Evolutionary conservation across 83 land plant species (phyloP).

Genomic region (Thuja plicata): DNA sequence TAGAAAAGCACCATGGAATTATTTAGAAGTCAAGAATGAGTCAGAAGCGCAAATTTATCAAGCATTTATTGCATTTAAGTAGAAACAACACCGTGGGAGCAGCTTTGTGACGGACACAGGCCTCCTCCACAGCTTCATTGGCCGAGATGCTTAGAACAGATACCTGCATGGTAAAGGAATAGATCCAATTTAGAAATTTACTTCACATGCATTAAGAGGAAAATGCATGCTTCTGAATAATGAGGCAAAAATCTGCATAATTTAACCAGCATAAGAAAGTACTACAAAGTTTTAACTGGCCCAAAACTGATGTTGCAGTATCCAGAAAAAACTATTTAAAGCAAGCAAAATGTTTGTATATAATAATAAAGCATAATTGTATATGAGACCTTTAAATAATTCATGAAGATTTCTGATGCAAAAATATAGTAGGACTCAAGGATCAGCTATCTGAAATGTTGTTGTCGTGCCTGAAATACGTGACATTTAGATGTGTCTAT

Average conservation of each 20-base stretch:
- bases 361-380: background rate
- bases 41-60: background rate
- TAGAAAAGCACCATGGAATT: background rate
- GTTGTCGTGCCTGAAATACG: background rate
- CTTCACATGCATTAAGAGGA: background rate
- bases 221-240: background rate
- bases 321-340: background rate
- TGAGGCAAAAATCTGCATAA: background rate
- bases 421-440: background rate
- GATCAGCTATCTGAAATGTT: background rate
- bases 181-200: background rate
- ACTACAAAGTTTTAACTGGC: background rate
- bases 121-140: constrained; percentile 38
- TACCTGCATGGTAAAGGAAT: constrained; percentile 20
- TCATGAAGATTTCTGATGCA: background rate
- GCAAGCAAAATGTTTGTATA: background rate
- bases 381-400: background rate
- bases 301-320: background rate
- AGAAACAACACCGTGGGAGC: constrained; percentile 34
- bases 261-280: background rate
- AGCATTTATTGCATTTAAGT: background rate
- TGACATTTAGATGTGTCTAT: background rate
- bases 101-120: constrained; percentile 41
- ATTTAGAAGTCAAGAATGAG: background rate
- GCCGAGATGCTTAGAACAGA: constrained; percentile 52